Conservation (phyloP, 768 basidiomycete genomes). For the Mycena chlorophos region DNA sequence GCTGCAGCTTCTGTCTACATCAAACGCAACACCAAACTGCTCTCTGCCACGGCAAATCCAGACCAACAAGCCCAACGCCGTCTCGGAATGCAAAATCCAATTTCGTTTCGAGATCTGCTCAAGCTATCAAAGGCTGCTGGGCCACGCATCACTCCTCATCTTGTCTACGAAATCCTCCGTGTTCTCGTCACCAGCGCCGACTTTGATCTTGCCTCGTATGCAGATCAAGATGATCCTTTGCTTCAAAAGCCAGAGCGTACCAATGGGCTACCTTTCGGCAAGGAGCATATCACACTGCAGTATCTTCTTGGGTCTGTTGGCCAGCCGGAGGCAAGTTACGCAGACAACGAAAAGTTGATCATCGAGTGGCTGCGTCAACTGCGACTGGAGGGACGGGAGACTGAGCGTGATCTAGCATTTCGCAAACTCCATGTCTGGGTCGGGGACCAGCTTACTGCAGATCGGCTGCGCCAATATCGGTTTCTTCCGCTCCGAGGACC, state of each 20-base stretch:
- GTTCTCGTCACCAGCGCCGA: conserved; percentile 3
- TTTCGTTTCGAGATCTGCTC: too few relatives aligned
- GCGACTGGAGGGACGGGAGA: neutral
- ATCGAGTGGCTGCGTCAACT: conserved; percentile 22
- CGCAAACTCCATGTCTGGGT: conserved; percentile 28
- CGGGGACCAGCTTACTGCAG: conserved; percentile 35
- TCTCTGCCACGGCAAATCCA: too few relatives aligned
- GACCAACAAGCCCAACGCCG: too few relatives aligned
- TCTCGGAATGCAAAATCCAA: too few relatives aligned
- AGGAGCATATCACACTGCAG: conserved; percentile 7
- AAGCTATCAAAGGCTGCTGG: too few relatives aligned
- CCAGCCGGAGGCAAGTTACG: conserved; percentile 2
- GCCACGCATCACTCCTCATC: too few relatives aligned
- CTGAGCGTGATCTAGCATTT: conserved; percentile 1
- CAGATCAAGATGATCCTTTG: neutral
- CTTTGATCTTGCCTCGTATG: conserved; percentile 6
- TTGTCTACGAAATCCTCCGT: neutral
- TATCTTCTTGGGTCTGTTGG: conserved; percentile 5
- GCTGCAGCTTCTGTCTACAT: conserved; percentile 37
- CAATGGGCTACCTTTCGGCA: conserved; percentile 15
- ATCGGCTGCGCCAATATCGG: conserved; percentile 29
- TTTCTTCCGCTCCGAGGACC: too few relatives aligned
- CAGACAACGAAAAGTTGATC: conserved; percentile 16
- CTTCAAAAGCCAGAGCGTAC: conserved; percentile 10
- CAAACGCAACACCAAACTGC: too few relatives aligned